Base-by-base conservation (phyloP, 768 basidiomycete species). In the Amanita polypyramis region DNA sequence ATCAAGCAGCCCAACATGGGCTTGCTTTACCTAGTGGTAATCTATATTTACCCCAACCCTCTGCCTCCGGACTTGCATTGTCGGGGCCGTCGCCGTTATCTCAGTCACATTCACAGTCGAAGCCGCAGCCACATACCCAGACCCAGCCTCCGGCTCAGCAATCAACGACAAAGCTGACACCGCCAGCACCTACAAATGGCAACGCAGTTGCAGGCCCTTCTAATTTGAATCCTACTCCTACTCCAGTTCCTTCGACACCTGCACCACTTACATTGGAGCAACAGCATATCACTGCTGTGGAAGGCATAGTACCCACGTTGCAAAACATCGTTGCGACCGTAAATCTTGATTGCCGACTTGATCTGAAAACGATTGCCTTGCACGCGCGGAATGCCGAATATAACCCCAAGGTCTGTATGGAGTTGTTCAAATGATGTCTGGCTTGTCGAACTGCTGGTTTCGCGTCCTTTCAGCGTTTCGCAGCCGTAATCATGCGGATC, bases 311-410 rank as follows among this genome's bases (percentile, higher is more conserved):
- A 6, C 96, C 95, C n/a, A 97, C 93, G 2, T 75, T 99, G 44
- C 95, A 99, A 77, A 99, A 98, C 69, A 98, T 98, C 52, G 96
- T 99, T 55, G 95, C 96, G 4, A 99, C 96, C 5, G 95, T 98
- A 65, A 98, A 97, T 60, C 77, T 99, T 21, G 95, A 96, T 65
- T 97, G 94, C 55, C 80, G 94, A 34, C 75, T 99, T 42, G 96
- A 98, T 65, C 72, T 99, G 47, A 99, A 99, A 78, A 98, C 96
- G 45, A 99, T 98, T 51, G 95, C 96, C 8, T 69, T 98, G 51
- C 95, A 99, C 57, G 96, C 96, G 2, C 77, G 96, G 51, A 99
- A 99, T 64, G 96, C 96, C 27, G 96, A 99, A 70, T 99, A 99
- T 66, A 98, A 98, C 63, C 96, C 96, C 43, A 97, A 99, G 92